phyloP scores from a whole-genome alignment of 352 stramenopile genomes.

The Phytophthora syringae region DNA sequence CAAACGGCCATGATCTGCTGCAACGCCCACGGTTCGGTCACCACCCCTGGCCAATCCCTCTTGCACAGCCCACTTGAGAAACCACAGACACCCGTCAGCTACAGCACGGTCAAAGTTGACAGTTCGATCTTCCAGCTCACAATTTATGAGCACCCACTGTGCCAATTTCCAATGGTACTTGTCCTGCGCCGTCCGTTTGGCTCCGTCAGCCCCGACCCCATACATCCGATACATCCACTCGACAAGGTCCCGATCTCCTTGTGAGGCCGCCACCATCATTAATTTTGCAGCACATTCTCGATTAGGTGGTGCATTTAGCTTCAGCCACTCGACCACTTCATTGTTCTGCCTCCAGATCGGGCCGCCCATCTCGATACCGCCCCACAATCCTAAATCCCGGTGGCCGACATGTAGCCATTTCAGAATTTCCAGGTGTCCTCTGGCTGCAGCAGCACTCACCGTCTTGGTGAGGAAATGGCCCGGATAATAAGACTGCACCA shows the following conservation, averaged over 20 bases:
- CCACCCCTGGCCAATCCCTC: neutral
- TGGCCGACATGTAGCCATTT: slow-evolving; percentile 21
- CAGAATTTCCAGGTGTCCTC: slow-evolving; percentile 23
- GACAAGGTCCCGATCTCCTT: slow-evolving; percentile 11
- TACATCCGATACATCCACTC: slow-evolving; percentile 14
- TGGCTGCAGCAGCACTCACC: slow-evolving; percentile 11
- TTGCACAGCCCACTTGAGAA: slow-evolving; percentile 16
- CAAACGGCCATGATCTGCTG: slow-evolving; percentile 18
- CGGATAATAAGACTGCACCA: slow-evolving; percentile 16
- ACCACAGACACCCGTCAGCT: slow-evolving; percentile 16
- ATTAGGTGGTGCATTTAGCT: slow-evolving; percentile 6
- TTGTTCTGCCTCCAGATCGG: slow-evolving; percentile 11
- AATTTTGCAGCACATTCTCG: slow-evolving; percentile 16
- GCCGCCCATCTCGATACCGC: slow-evolving; percentile 8
- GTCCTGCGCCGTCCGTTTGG: slow-evolving; percentile 13
- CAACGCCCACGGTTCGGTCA: slow-evolving; percentile 20
- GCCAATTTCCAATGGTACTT: slow-evolving; percentile 14
- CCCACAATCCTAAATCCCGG: slow-evolving; percentile 12
- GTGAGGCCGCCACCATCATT: slow-evolving; percentile 14
- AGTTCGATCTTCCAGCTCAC: slow-evolving; percentile 16
- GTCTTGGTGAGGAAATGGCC: slow-evolving; percentile 22
- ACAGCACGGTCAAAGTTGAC: slow-evolving; percentile 22
- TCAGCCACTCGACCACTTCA: slow-evolving; percentile 17
- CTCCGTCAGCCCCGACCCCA: slow-evolving; percentile 6
- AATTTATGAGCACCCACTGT: slow-evolving; percentile 18